Percentiles rank a stretch among this genome's conserved stretches.
phyloP scores from a whole-genome alignment of 257 asterid species.

The Gentiana straminea region DNA sequence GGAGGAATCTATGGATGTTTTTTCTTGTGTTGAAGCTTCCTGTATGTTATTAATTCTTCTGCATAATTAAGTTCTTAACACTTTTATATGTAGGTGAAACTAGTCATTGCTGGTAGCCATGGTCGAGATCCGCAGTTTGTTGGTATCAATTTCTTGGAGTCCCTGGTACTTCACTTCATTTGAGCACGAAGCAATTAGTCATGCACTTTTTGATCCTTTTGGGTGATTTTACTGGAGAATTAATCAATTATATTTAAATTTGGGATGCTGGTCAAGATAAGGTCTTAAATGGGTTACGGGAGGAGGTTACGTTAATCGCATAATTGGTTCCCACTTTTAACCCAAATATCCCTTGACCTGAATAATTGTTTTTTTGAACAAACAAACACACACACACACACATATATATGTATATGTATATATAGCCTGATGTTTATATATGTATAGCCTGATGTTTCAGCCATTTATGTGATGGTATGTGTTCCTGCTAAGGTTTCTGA shows the following conservation, averaged over 20 bases:
- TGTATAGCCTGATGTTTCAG: background rate
- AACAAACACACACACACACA: no score
- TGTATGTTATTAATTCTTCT: background rate
- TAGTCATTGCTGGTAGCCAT: conserved; percentile 60
- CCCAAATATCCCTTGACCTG: no score
- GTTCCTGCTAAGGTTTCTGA: conserved; percentile 63
- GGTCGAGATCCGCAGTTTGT: conserved; percentile 64
- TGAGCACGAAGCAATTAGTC: no score
- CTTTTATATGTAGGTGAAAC: conserved; percentile 57
- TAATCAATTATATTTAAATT: background rate
- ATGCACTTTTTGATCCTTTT: no score
- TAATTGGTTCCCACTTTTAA: no score
- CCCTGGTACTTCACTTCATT: conserved; percentile 40
- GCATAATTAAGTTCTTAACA: conserved; percentile 1
- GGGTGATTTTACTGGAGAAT: no score
- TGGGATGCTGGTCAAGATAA: background rate
- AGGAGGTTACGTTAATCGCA: background rate
- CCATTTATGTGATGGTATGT: background rate
- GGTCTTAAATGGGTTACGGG: background rate
- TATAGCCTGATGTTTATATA: no score
- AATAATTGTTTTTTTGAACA: no score
- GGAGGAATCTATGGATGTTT: background rate
- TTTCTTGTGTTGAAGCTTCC: background rate
- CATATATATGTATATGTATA: no score
- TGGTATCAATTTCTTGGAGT: conserved; percentile 70